These are phyloP conservation scores for Sclerotinia spermophila DNA, from an alignment of 2,329 filamentous ascomycete species.

Conservation along the genomic window DNA sequence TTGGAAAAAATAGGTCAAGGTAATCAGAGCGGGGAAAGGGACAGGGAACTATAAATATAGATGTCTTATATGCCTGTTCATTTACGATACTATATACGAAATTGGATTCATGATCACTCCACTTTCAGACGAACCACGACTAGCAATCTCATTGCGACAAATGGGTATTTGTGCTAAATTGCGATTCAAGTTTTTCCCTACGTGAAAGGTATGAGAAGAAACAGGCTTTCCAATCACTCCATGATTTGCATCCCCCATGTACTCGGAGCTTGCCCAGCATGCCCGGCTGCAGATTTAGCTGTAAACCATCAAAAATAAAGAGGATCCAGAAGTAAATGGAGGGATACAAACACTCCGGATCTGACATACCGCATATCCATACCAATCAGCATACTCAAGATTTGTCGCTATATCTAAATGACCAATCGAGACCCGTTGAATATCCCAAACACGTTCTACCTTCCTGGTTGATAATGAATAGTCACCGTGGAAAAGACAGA, in stretches of 20 bases:
- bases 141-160: background rate
- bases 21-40: constrained; percentile 19
- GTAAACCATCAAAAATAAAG: background rate
- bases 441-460: no score
- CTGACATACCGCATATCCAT: no score
- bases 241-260: no score
- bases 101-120: background rate
- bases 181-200: background rate
- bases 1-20: constrained; percentile 25
- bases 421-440: no score
- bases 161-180: background rate
- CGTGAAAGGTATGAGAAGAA: background rate
- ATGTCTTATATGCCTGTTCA: no score
- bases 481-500: background rate
- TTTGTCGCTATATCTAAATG: background rate
- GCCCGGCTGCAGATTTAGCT: no score
- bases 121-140: background rate
- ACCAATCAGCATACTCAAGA: no score
- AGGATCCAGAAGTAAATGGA: background rate
- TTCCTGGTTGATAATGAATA: no score
- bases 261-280: background rate
- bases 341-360: background rate
- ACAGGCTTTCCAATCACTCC: no score
- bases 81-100: background rate
- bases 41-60: constrained; percentile 26